Base-by-base conservation (phyloP, 345 rosid species). In the Ailanthus altissimus region DNA sequence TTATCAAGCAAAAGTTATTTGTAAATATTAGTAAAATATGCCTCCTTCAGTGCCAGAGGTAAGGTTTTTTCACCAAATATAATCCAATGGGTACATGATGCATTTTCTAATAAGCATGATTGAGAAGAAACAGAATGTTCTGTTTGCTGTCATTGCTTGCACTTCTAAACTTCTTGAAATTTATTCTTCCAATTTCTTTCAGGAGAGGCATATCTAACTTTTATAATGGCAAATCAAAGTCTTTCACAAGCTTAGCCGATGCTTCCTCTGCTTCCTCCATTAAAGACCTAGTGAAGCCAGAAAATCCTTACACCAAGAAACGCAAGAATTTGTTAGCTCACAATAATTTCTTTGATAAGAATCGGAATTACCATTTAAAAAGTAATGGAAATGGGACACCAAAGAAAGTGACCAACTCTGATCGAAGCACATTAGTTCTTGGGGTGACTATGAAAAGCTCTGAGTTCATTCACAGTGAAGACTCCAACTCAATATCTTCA, bases 171-270 rank as follows among this genome's bases (percentile, higher is more conserved):
- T 2, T 70, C 28, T 57, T 77, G 8, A 13, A 18, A 40, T 79
- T 14, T 62, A 46, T 36, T 59, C 58, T 56, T 70, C 42, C 73
- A 62, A 12, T 73, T 63, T 21, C 20, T 83, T 75, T 32, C 85
- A 87, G 85, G 79, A 81, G 67, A 70, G 83, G 85, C 70, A 83
- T 87, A 70, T 87, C 88, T 57, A 81, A 78, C 47, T 87, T 85
- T 61, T 85, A 87, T 71, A 73, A 21, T 66, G 85, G 90, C 53
- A 87, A 79, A 67, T 83, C 90, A 56, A 87, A 81, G 77, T 87
- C 90, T 10, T 87, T 87, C 77, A 85, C 88, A n/a, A 77, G 88
- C 68, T 77, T 85, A 45, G 84, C 81, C 42, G 88, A 83, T 73
- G 85, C 81, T 0, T 84, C 80, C 26, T 64, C 78, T 49, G 68